Percentiles rank a stretch among this genome's conserved stretches.
Evolutionary conservation across 305 asterid species (phyloP).

Genomic region (Fraxinus angustifolia): DNA sequence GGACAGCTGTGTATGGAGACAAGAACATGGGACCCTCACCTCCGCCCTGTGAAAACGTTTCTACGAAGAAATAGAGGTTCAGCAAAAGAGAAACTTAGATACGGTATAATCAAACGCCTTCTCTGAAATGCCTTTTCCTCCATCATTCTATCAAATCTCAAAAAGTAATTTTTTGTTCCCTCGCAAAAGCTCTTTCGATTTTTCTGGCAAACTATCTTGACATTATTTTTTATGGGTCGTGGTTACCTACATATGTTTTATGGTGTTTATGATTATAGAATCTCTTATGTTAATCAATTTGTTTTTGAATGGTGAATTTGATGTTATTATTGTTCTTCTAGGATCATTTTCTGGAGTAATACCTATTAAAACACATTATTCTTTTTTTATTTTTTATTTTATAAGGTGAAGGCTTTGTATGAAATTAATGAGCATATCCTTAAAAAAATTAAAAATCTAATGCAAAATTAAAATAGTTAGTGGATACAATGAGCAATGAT

Average conservation of each 20-base stretch:
- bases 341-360: neutral
- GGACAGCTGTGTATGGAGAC: neutral
- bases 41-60: neutral
- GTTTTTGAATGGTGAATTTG: slow-evolving; percentile 24
- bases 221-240: neutral
- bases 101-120: slow-evolving; percentile 13
- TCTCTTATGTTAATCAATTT: slow-evolving; percentile 9
- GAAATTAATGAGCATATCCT: neutral
- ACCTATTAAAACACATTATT: neutral
- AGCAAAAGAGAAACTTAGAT: neutral
- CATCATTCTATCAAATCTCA: slow-evolving; percentile 1
- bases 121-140: slow-evolving; percentile 18
- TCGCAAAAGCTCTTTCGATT: neutral
- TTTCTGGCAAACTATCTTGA: neutral
- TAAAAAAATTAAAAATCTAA: neutral
- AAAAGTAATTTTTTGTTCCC: neutral
- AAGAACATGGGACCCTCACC: slow-evolving; percentile 4
- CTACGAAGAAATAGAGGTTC: neutral
- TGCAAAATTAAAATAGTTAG: neutral
- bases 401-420: neutral
- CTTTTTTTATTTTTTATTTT: neutral
- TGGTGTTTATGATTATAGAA: neutral
- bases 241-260: neutral
- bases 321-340: slow-evolving; percentile 8
- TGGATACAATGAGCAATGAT: neutral